Base-by-base conservation (phyloP, 108 stramenopile species). In the Nannochloropsis salina region DNA sequence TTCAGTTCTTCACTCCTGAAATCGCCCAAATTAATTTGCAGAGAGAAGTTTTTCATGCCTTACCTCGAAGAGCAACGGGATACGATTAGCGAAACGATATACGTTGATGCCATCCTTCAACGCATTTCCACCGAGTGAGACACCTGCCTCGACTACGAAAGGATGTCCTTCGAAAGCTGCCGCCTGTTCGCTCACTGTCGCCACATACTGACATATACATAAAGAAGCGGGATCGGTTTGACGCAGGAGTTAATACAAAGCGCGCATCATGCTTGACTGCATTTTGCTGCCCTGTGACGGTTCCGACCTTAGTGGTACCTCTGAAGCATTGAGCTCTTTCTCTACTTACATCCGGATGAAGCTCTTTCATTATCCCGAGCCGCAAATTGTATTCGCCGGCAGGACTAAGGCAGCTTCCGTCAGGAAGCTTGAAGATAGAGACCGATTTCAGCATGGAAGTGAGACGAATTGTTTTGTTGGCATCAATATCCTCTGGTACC, bases 331-430 rank as follows among this genome's bases (percentile, higher is more conserved):
- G 31, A 31, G 31, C 31, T 31, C 31, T 31, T 31, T 31, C 61
- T n/a, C 61, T 74, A 6, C 61, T 74, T n/a, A 93, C 86, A 45
- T 95, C 94, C 41, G 98, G 96, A 83, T 95, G 92, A 44, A 96
- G 84, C 42, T 97, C 96, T 87, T 97, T 97, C 21, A 93, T 93
- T 87, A 98, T 96, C 45, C 98, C 98, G 42, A 98, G 93, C 44
- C 87, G 95, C 42, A 98, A 90, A 88, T 98, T 98, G 93, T 98
- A 98, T 88, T 98, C 98, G 42, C 98, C 98, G 83, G 96, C 92
- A 1, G 97, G 97, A 43, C 92, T 92, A 42, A 98, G 90, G 87
- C 98, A 97, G 15, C 86, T 90, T 51, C 95, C 97, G 88, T 95
- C 95, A 9, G 96, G 98, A 42, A 94, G 91, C 87, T 94, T 94